These are phyloP conservation scores for Cercospora nicotianae DNA, from an alignment of 2,329 filamentous ascomycete species.

Conservation along the genomic window DNA sequence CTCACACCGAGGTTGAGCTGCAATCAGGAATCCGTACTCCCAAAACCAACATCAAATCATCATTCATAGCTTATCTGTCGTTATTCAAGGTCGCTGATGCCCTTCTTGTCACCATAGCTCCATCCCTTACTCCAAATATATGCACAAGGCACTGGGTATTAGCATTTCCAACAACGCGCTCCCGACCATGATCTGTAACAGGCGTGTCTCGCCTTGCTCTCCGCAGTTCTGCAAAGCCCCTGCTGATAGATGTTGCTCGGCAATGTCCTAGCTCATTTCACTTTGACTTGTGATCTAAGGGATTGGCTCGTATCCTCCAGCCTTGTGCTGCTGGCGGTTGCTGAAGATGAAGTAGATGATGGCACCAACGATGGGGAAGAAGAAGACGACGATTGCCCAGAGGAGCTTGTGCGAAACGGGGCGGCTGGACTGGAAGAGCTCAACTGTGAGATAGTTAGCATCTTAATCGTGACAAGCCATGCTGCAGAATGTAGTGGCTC, in stretches of 20 bases:
- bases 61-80: neutral
- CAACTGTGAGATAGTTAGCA: slow-evolving; percentile 48
- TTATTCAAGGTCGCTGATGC: neutral
- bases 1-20: neutral
- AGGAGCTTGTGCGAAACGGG: slow-evolving; percentile 59
- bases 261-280: neutral
- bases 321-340: slow-evolving; percentile 58
- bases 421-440: slow-evolving; percentile 64
- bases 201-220: neutral
- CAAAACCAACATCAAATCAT: neutral
- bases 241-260: neutral
- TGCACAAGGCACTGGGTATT: neutral
- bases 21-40: neutral
- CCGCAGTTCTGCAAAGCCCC: neutral
- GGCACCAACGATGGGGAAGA: slow-evolving; percentile 63
- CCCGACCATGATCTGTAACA: neutral
- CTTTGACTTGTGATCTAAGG: slow-evolving; percentile 11
- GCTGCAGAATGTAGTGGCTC: slow-evolving; percentile 17
- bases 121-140: neutral
- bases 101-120: neutral
- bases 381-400: slow-evolving; percentile 64
- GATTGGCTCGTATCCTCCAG: slow-evolving; percentile 57
- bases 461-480: slow-evolving; percentile 6
- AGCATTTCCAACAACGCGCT: neutral
- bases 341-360: slow-evolving; percentile 66